Conservation (phyloP, 73 alveolate species). For the Symbiodinium natans region DNA sequence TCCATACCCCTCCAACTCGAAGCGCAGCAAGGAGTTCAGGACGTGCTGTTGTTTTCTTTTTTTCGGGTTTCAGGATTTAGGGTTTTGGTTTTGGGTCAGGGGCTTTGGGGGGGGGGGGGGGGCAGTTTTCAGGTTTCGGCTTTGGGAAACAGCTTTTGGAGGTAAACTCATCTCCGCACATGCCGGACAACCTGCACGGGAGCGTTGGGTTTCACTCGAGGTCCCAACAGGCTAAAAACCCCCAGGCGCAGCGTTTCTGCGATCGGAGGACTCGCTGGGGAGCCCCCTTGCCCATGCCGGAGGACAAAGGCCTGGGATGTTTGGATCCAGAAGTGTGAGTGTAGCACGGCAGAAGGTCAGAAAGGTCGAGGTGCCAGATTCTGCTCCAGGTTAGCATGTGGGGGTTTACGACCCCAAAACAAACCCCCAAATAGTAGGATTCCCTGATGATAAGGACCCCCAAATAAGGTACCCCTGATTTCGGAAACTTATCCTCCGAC, state of each 20-base stretch:
- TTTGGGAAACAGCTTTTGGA: neutral
- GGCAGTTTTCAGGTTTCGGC: neutral
- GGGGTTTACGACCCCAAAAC: too few species aligned
- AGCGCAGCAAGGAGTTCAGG: constrained; percentile 91
- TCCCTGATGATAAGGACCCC: too few species aligned
- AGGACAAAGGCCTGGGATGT: neutral
- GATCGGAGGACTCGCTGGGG: constrained; percentile 84
- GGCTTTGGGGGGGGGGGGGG: neutral
- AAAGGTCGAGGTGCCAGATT: too few species aligned
- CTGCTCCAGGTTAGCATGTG: too few species aligned
- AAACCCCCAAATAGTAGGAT: too few species aligned
- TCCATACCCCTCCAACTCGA: constrained; percentile 76
- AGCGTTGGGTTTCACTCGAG: neutral
- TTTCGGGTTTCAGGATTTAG: too few species aligned
- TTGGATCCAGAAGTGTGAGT: neutral
- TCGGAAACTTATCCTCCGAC: too few species aligned
- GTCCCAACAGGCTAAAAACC: too few species aligned
- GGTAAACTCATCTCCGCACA: neutral
- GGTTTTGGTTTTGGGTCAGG: neutral
- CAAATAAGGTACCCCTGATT: too few species aligned
- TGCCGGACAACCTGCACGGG: neutral
- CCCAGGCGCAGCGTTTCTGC: neutral
- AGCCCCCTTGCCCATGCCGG: constrained; percentile 84
- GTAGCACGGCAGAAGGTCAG: too few species aligned
- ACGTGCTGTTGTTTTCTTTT: neutral